phyloP scores from a whole-genome alignment of 106 monocot genomes.

The Dendrobium nobile region DNA sequence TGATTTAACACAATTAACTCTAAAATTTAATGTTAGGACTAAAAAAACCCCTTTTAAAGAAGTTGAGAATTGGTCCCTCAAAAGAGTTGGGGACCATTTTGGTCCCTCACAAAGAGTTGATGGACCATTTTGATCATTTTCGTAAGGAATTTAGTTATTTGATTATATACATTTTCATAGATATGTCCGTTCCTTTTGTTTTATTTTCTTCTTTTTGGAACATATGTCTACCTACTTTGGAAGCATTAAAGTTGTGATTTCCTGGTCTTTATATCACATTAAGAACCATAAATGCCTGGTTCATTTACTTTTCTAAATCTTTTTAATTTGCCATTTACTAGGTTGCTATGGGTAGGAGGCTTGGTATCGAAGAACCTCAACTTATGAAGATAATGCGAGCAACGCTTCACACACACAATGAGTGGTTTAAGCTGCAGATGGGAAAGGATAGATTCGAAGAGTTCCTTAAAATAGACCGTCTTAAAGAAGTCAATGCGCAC shows the following conservation, averaged over 20 bases:
- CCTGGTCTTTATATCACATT: not conserved
- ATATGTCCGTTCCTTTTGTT: not conserved
- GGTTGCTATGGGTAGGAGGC: conserved; percentile 78
- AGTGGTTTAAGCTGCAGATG: conserved; percentile 99
- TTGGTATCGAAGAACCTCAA: conserved; percentile 90
- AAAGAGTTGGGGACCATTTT: no score
- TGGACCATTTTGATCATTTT: no score
- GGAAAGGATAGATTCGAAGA: conserved; percentile 90
- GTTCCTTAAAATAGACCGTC: conserved; percentile 63
- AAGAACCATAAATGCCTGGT: not conserved
- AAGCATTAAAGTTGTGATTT: not conserved
- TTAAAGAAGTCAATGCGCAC: conserved; percentile 55
- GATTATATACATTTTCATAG: not conserved
- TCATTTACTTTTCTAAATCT: not conserved
- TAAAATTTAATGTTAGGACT: no score
- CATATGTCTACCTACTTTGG: not conserved
- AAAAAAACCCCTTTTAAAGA: no score
- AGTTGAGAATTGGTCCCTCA: no score
- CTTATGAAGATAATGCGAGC: conserved; percentile 92
- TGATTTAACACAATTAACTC: no score
- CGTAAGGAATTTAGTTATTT: not conserved
- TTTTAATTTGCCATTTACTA: conserved; percentile 14
- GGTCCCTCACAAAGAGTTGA: no score
- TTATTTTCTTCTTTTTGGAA: not conserved
- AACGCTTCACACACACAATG: conserved; percentile 70